Percentiles rank a stretch among this genome's conserved stretches.
These are phyloP conservation scores for Blastocystis hominis DNA, from an alignment of 352 stramenopile species.

Conservation along the genomic window DNA sequence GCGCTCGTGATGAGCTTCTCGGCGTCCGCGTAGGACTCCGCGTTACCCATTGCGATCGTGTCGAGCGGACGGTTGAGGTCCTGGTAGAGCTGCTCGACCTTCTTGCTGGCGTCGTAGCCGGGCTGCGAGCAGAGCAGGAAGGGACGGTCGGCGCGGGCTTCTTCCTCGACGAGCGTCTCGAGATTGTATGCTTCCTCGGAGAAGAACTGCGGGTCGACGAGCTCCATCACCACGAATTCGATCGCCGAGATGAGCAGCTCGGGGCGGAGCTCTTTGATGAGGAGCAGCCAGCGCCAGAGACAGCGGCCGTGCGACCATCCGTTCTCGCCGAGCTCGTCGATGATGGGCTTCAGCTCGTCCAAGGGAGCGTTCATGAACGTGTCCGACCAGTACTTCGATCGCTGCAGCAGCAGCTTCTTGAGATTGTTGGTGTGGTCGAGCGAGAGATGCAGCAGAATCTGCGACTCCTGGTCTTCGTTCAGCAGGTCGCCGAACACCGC, in stretches of 20 bases:
- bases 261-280: slow-evolving; percentile 57
- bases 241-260: slow-evolving; percentile 39
- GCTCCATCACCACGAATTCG: slow-evolving; percentile 21
- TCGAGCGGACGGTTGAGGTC: slow-evolving; percentile 81
- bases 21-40: slow-evolving; percentile 85
- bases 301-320: slow-evolving; percentile 65
- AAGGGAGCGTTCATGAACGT: slow-evolving; percentile 67
- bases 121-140: slow-evolving; percentile 89
- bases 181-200: slow-evolving; percentile 35
- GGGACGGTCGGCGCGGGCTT: slow-evolving; percentile 78
- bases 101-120: slow-evolving; percentile 90
- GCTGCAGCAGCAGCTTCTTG: slow-evolving; percentile 39
- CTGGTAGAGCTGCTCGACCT: slow-evolving; percentile 85
- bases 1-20: slow-evolving; percentile 84
- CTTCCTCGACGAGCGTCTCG: slow-evolving; percentile 76
- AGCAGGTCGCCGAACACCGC: slow-evolving; percentile 19
- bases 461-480: slow-evolving; percentile 15
- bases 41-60: slow-evolving; percentile 92
- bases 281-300: slow-evolving; percentile 59
- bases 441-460: slow-evolving; percentile 24
- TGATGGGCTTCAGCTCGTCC: slow-evolving; percentile 62
- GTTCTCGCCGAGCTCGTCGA: slow-evolving; percentile 62
- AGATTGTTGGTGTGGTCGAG: slow-evolving; percentile 14
- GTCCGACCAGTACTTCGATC: slow-evolving; percentile 66
- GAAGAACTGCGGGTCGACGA: slow-evolving; percentile 43